Evolutionary conservation across 2,329 filamentous ascomycete genomes (phyloP).

Genomic region (Fusarium nematophilum): DNA sequence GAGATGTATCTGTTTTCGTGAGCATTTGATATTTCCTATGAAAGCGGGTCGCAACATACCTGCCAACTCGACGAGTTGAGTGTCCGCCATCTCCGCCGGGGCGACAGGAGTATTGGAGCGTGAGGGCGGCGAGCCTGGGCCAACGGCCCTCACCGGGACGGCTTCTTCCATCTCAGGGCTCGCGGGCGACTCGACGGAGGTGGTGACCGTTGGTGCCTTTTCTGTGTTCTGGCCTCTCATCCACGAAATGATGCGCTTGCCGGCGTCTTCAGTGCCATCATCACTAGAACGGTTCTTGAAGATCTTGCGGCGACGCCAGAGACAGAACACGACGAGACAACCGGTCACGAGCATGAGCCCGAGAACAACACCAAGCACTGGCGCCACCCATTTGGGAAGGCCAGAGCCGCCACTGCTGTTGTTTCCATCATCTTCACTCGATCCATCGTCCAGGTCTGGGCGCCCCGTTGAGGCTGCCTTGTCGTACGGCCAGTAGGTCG

Average conservation of each 20-base stretch:
- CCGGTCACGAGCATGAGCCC: slow-evolving; percentile 67
- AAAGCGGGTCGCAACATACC: slow-evolving; percentile 49
- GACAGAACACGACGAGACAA: slow-evolving; percentile 61
- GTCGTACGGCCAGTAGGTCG: slow-evolving; percentile 70
- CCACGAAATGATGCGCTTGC: slow-evolving; percentile 63
- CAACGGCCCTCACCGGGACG: slow-evolving; percentile 31
- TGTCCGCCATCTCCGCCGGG: slow-evolving; percentile 56
- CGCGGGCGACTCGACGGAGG: slow-evolving; percentile 53
- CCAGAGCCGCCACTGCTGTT: slow-evolving; percentile 47
- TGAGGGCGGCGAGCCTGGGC: slow-evolving; percentile 7
- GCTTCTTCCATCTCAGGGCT: slow-evolving; percentile 55
- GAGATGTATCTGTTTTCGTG: slow-evolving; percentile 54
- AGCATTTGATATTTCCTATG: background rate
- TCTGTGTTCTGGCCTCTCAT: slow-evolving; percentile 57
- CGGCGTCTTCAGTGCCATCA: slow-evolving; percentile 58
- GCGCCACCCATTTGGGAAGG: slow-evolving; percentile 68
- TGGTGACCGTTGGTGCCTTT: slow-evolving; percentile 60
- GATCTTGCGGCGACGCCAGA: slow-evolving; percentile 63
- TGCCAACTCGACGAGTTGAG: slow-evolving; percentile 58
- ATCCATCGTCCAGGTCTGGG: slow-evolving; percentile 23
- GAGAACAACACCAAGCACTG: slow-evolving; percentile 71
- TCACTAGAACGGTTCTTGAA: slow-evolving; percentile 52
- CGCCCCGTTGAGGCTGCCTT: slow-evolving; percentile 41
- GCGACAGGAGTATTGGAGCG: slow-evolving; percentile 26
- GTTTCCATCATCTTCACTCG: slow-evolving; percentile 31